A percentile compares a stretch with the other conserved stretches of the same genome.
phyloP scores from a whole-genome alignment of 2,329 filamentous ascomycete species.

The Pseudogymnoascus sp. region DNA sequence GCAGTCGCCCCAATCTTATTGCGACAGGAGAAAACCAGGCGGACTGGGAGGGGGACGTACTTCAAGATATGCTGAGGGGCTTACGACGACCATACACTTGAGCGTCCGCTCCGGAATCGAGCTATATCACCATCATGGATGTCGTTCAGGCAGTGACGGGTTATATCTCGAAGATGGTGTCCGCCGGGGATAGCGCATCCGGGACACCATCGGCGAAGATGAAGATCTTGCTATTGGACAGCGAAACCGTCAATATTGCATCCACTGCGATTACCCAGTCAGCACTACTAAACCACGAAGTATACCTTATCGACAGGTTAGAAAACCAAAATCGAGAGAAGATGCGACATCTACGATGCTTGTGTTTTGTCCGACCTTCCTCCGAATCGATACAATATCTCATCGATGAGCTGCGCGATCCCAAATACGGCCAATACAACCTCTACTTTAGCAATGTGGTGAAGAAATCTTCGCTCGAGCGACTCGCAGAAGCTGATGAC shows the following conservation, averaged over 20 bases:
- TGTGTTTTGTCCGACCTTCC: constrained; percentile 89
- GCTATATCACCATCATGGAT: constrained; percentile 60
- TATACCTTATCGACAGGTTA: constrained; percentile 93
- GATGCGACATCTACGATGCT: constrained; percentile 91
- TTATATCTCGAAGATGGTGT: constrained; percentile 95
- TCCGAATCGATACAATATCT: constrained; percentile 86
- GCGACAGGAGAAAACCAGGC: background rate
- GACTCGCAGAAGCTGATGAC: constrained; percentile 91
- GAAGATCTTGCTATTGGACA: constrained; percentile 93
- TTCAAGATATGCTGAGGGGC: background rate
- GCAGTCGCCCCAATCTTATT: background rate
- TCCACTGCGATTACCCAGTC: constrained; percentile 96
- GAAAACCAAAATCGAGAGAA: constrained; percentile 88
- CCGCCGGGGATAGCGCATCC: constrained; percentile 63
- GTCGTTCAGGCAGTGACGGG: constrained; percentile 85
- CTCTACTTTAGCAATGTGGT: constrained; percentile 97
- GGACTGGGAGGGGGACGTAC: background rate
- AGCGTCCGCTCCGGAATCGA: background rate
- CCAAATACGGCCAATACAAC: constrained; percentile 95
- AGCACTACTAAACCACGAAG: constrained; percentile 81
- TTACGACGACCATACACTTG: constrained; percentile 3
- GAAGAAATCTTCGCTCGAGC: constrained; percentile 90
- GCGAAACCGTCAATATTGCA: constrained; percentile 86
- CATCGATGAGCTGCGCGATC: constrained; percentile 90
- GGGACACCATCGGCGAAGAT: constrained; percentile 76